A percentile compares a stretch with the other conserved stretches of the same genome.
phyloP scores from a whole-genome alignment of 768 basidiomycete genomes.

The Trametes coccinea region DNA sequence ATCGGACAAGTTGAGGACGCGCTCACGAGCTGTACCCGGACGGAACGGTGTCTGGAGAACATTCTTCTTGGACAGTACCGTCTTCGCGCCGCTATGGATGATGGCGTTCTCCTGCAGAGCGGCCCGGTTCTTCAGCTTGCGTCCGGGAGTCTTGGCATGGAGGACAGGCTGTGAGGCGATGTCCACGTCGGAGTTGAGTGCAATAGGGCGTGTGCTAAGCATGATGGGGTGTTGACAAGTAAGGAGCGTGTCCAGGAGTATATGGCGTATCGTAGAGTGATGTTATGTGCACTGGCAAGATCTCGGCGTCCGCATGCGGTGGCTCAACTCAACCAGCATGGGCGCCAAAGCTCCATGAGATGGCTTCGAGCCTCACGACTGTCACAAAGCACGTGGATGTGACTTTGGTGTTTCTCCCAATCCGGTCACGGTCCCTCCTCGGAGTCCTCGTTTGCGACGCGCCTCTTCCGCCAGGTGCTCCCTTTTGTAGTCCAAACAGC shows the following conservation, averaged over 20 bases:
- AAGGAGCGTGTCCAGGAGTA: no score
- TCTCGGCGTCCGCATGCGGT: background rate
- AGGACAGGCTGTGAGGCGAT: slow-evolving; percentile 8
- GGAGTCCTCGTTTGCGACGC: no score
- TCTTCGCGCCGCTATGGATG: slow-evolving; percentile 38
- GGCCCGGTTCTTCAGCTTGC: slow-evolving; percentile 39
- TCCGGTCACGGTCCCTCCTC: background rate
- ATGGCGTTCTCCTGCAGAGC: slow-evolving; percentile 52
- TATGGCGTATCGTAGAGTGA: no score
- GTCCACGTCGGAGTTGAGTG: slow-evolving; percentile 10
- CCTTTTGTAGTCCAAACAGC: no score
- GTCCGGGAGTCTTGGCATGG: slow-evolving; percentile 57
- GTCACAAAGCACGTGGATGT: background rate
- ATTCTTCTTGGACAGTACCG: slow-evolving; percentile 47
- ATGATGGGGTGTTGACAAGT: slow-evolving; percentile 3
- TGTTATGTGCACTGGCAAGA: no score
- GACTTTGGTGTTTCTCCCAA: background rate
- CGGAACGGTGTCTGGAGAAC: slow-evolving; percentile 38
- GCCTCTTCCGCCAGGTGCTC: no score
- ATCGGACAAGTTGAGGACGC: background rate
- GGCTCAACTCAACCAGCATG: slow-evolving; percentile 9
- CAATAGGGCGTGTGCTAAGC: slow-evolving; percentile 22
- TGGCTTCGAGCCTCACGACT: background rate
- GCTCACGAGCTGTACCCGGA: slow-evolving; percentile 33
- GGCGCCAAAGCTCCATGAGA: background rate